Base-by-base conservation (phyloP, 768 basidiomycete genomes). In the Lentinula lateritia region DNA sequence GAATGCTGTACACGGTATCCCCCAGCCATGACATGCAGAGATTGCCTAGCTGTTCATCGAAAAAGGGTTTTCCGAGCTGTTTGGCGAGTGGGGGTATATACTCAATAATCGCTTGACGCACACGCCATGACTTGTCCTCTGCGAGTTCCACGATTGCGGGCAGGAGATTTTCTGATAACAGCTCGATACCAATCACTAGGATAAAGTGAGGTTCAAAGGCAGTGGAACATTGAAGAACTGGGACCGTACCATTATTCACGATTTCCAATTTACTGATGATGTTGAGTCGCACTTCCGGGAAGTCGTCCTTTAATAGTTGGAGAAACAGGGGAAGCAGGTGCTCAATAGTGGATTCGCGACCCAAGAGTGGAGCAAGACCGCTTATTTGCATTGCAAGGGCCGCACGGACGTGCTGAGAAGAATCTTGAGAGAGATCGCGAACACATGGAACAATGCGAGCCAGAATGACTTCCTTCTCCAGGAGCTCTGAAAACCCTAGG, bases 1-100 rank as follows among this genome's bases (percentile, higher is more conserved):
- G 88, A 72, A 99, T 99, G 72, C 93, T 95, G 78, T 90, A 99
- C 16, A 99, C 97, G 38, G 92, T 97, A 74, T 99, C 97, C 7
- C 95, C 95, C 64, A 99, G 75, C 97, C 97, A 99, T 7, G 92
- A 93, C 95, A 99, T 97, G 80, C 97, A 99, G 34, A 99, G 80
- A 69, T 92, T 94, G 32, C 92, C 93, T 48, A 99, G 85, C 72
- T 96, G 93, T 69, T 98, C 97, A 73, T 99, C 95, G 72, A 99
- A 99, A 78, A 98, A 98, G 32, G 89, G 81, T 68, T 93, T 93
- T 58, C 97, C 97, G 61, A 99, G 84, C 72, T 99, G 97, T n/a
- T 90, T 95, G 46, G 97, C 95, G 50, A 99, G 89, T 20, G 98
- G 85, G n/a, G 97, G 97, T 67, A 99, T 92, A 77, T 99, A 98